A percentile compares a stretch with the other conserved stretches of the same genome.
Evolutionary conservation across 495 filamentous ascomycete species (phyloP).

Genomic region (Melanomma pulvis-pyrius): DNA sequence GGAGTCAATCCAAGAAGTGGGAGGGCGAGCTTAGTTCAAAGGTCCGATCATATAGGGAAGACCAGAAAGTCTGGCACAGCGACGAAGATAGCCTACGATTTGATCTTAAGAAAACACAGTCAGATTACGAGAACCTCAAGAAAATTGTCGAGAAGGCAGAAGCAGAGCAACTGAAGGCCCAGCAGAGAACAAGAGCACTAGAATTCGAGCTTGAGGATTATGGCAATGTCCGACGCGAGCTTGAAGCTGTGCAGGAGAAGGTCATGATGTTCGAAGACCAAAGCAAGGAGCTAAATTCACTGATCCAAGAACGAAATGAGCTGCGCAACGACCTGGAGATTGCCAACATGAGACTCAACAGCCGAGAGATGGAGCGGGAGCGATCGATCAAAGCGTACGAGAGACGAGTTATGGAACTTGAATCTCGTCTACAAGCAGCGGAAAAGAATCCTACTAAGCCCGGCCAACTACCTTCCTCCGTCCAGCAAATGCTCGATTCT

Average conservation of each 20-base stretch:
- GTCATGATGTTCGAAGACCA: slow-evolving; percentile 62
- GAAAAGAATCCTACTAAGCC: slow-evolving; percentile 31
- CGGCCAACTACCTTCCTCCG: slow-evolving; percentile 40
- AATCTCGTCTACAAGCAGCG: slow-evolving; percentile 45
- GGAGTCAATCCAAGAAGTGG: slow-evolving; percentile 69
- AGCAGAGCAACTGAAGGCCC: slow-evolving; percentile 58
- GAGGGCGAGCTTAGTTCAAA: slow-evolving; percentile 65
- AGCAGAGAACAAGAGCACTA: slow-evolving; percentile 61
- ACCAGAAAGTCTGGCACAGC: slow-evolving; percentile 65
- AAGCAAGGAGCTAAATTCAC: slow-evolving; percentile 56
- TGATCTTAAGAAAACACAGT: slow-evolving; percentile 55
- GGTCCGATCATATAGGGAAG: slow-evolving; percentile 62
- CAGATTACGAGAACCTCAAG: slow-evolving; percentile 60
- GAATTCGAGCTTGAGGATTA: slow-evolving; percentile 63
- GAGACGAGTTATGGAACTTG: slow-evolving; percentile 51
- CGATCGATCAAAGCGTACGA: slow-evolving; percentile 51
- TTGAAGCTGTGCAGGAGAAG: slow-evolving; percentile 58
- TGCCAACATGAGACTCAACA: slow-evolving; percentile 54
- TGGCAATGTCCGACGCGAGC: slow-evolving; percentile 58
- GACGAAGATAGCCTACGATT: slow-evolving; percentile 57
- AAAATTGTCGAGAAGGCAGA: slow-evolving; percentile 63
- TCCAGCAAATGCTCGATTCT: slow-evolving; percentile 54
- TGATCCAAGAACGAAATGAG: slow-evolving; percentile 55
- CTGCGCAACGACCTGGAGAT: slow-evolving; percentile 56
- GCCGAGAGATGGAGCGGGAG: slow-evolving; percentile 56